phyloP scores from a whole-genome alignment of 768 basidiomycete species.

The Polyporus arcularius region DNA sequence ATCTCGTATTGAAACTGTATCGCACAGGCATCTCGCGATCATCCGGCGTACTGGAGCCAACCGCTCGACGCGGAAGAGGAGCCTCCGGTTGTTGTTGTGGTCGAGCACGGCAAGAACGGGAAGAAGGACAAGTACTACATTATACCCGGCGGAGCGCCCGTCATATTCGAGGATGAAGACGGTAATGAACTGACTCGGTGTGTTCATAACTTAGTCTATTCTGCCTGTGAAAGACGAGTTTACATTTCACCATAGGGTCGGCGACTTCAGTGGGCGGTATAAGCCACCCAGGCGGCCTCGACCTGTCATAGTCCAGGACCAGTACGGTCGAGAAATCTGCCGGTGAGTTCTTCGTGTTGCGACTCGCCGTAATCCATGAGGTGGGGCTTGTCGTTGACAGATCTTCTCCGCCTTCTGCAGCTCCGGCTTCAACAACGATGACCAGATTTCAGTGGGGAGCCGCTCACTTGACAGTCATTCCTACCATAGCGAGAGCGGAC shows the following conservation, averaged over 20 bases:
- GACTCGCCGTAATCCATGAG: neutral
- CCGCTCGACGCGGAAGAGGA: slow-evolving; percentile 23
- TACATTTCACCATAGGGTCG: slow-evolving; percentile 41
- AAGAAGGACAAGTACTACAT: slow-evolving; percentile 50
- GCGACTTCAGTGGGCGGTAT: slow-evolving; percentile 45
- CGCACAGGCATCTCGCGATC: slow-evolving; percentile 3
- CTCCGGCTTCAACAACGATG: slow-evolving; percentile 26
- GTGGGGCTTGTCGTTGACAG: neutral
- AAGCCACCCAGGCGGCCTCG: slow-evolving; percentile 21
- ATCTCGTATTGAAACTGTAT: too few species aligned
- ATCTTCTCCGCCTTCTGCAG: slow-evolving; percentile 10
- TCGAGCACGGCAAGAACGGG: slow-evolving; percentile 30
- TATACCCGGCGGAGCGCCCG: slow-evolving; percentile 62
- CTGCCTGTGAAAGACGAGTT: neutral
- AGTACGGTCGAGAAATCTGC: slow-evolving; percentile 58
- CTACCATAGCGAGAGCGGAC: slow-evolving; percentile 6
- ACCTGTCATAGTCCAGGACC: slow-evolving; percentile 50
- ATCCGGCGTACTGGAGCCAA: slow-evolving; percentile 16
- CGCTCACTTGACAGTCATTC: slow-evolving; percentile 19
- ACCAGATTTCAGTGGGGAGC: slow-evolving; percentile 18
- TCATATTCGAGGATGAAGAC: slow-evolving; percentile 66
- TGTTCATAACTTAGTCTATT: neutral
- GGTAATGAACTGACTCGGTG: slow-evolving; percentile 68
- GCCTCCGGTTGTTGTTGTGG: slow-evolving; percentile 31
- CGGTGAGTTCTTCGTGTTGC: slow-evolving; percentile 37